Percentiles rank a stretch among this genome's conserved stretches.
phyloP scores from a whole-genome alignment of 1,139 yeast genomes.

The Taphrina confusa region DNA sequence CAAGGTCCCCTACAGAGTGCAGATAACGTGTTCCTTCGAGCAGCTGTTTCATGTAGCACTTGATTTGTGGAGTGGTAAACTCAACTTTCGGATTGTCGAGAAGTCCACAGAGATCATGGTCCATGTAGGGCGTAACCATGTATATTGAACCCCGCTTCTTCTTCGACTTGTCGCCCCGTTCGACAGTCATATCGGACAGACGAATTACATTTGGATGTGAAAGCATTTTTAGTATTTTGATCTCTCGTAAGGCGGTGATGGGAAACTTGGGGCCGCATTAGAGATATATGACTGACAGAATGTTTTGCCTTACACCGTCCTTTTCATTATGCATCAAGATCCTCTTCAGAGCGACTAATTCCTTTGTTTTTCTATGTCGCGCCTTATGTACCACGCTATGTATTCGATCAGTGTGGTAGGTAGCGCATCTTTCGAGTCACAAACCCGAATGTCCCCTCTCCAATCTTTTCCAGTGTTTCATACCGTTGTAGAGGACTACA shows the following conservation, averaged over 20 bases:
- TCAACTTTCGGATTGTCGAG: slow-evolving; percentile 76
- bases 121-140: slow-evolving; percentile 92
- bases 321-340: slow-evolving; percentile 78
- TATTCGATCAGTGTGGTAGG: no score
- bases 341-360: slow-evolving; percentile 81
- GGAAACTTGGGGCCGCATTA: slow-evolving; percentile 59
- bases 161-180: slow-evolving; percentile 48
- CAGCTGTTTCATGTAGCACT: slow-evolving; percentile 79
- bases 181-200: slow-evolving; percentile 78
- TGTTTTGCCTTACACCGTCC: slow-evolving; percentile 56
- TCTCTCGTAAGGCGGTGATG: slow-evolving; percentile 91
- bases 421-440: slow-evolving; percentile 43
- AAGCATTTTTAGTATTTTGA: slow-evolving; percentile 73
- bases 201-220: slow-evolving; percentile 72
- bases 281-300: neutral
- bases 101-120: slow-evolving; percentile 90
- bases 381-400: slow-evolving; percentile 70
- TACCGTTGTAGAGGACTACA: slow-evolving; percentile 48
- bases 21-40: slow-evolving; percentile 78
- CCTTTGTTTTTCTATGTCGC: slow-evolving; percentile 52
- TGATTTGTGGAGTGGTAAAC: slow-evolving; percentile 67
- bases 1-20: slow-evolving; percentile 57
- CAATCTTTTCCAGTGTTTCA: slow-evolving; percentile 64
- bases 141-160: slow-evolving; percentile 55
- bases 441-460: slow-evolving; percentile 86